These are phyloP conservation scores for Neurospora sp. DNA, from an alignment of 495 filamentous ascomycete species.

Conservation along the genomic window DNA sequence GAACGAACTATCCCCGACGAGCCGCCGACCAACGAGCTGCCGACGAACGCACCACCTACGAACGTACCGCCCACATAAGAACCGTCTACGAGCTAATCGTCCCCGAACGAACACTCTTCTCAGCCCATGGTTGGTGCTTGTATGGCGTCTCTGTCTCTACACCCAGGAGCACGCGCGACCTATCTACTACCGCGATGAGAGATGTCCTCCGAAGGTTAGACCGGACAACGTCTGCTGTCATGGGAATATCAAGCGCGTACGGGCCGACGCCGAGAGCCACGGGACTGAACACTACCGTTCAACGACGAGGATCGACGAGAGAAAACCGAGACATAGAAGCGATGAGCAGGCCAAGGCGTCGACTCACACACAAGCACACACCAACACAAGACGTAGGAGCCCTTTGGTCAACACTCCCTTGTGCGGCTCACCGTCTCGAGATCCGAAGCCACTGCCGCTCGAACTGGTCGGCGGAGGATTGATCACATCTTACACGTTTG, in stretches of 20 bases:
- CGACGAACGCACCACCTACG: too few relatives aligned
- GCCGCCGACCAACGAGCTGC: too few relatives aligned
- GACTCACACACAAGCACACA: neutral
- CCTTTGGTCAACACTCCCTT: neutral
- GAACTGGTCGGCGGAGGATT: accelerated
- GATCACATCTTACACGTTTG: neutral
- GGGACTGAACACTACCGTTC: neutral
- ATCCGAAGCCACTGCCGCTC: neutral
- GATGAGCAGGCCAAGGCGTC: neutral
- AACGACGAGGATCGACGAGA: neutral
- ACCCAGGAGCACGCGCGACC: accelerated
- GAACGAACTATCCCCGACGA: too few relatives aligned
- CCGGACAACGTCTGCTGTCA: neutral
- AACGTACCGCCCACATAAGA: neutral
- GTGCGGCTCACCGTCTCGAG: neutral
- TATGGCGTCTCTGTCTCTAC: neutral
- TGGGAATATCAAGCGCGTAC: neutral
- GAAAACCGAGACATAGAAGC: neutral
- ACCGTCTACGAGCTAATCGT: neutral
- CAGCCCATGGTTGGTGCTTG: neutral
- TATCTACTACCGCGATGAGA: neutral
- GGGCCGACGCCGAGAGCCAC: neutral
- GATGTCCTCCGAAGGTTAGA: neutral
- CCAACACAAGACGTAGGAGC: neutral
- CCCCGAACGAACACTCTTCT: neutral